Evolutionary conservation across 805 yeast genomes (phyloP), one percentile per base, ranked within the genome.

Genomic region (Diddensiella caesifluorescens): DNA sequence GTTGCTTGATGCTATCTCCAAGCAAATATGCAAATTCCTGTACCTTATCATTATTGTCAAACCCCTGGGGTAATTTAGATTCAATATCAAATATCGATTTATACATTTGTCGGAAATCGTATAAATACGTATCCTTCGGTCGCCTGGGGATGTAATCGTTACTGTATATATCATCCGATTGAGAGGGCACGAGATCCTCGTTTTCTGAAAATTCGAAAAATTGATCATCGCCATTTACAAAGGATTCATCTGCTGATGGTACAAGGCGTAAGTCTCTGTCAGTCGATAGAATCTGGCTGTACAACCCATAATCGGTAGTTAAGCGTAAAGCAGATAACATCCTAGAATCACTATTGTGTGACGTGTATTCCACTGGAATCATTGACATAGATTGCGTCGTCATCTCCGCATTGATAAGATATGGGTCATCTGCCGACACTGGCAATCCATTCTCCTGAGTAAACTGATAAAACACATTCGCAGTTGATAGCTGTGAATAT

Each of bases 371-470:
- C 23, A 41, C 16, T 2, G 48, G 45, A 27, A 41, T 13, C 31
- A 29, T 18, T 20, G 22, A 20, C 22, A 42, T 19, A 9, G 44
- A 22, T 22, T 45, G 47, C 3, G 38, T 28, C 20, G 33, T 34
- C 19, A n/a, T 23, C 22, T 44, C 45, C 4, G 36, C 34, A 13
- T 18, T 23, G 22, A 42, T 53, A 20, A 21, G 52, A 22, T 56
- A 57, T 2, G 71, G 70, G 46, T 71, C 75, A 31, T 60, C 59
- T 5, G 62, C 41, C 4, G 69, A 62, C 22, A 54, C 57, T 0
- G 76, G 74, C 9, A 59, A 45, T 0, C 60, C 66, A 19, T 59
- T 56, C 9, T 48, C 55, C 16, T 54, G 25, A 6, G 64, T 64
- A 47, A 71, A 67, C 20, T 65, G 64, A 42, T 54, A 64, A 3